Percentiles rank a stretch among this genome's conserved stretches.
Evolutionary conservation across 208 protist species (phyloP).

Genomic region (Acanthamoeba lenticulata): DNA sequence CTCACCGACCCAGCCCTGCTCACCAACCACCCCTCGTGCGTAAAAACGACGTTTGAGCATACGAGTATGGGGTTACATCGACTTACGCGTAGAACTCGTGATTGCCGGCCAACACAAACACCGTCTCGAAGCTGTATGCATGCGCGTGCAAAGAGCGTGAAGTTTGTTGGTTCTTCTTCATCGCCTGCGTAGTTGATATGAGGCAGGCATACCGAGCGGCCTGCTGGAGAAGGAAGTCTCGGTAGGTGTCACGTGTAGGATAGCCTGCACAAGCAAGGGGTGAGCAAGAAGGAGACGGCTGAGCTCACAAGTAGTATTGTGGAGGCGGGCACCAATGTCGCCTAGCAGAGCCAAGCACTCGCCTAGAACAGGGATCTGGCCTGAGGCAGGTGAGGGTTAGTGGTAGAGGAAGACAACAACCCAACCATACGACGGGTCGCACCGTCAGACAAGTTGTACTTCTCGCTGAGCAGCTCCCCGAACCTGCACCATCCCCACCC

Average conservation of each 20-base stretch:
- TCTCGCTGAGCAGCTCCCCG: not conserved
- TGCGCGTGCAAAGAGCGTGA: no score
- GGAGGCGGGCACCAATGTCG: not conserved
- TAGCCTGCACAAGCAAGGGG: not conserved
- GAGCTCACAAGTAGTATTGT: not conserved
- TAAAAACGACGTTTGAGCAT: no score
- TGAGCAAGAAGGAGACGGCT: not conserved
- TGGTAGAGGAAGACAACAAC: no score
- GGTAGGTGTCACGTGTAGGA: conserved; percentile 2
- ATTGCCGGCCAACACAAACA: conserved; percentile 61
- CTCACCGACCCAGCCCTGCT: not conserved
- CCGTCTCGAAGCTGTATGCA: conserved; percentile 36
- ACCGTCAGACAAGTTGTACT: not conserved
- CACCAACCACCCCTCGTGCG: not conserved
- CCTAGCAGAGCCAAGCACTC: not conserved
- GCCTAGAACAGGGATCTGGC: not conserved
- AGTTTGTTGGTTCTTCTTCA: no score
- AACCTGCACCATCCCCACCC: not conserved
- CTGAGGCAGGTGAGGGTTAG: not conserved
- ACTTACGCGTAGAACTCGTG: conserved; percentile 65
- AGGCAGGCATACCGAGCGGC: not conserved
- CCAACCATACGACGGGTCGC: not conserved
- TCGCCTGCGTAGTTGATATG: not conserved
- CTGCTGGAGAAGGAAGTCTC: conserved; percentile 2
- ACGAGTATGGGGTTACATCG: no score